These are phyloP conservation scores for Diaporthe capsici DNA, from an alignment of 2,329 filamentous ascomycete genomes.

Conservation along the genomic window DNA sequence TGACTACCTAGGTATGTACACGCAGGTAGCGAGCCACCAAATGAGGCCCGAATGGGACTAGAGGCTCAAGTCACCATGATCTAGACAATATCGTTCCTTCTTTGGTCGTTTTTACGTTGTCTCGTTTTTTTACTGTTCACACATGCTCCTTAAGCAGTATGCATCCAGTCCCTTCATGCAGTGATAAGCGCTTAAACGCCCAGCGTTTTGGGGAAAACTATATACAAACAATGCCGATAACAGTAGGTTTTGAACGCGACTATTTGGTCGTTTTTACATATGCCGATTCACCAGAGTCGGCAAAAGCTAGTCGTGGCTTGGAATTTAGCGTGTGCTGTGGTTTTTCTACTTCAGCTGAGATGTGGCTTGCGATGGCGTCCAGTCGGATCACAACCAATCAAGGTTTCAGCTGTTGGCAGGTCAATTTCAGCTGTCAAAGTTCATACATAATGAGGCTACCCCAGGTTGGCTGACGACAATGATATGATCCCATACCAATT, in stretches of 20 bases:
- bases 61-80: too few relatives aligned
- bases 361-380: conserved; percentile 1
- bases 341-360: not conserved
- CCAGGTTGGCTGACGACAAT: not conserved
- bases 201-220: too few relatives aligned
- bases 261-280: too few relatives aligned
- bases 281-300: not conserved
- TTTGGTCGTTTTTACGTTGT: not conserved
- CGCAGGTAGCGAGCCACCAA: not conserved
- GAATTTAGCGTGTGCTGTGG: not conserved
- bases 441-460: not conserved
- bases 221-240: too few relatives aligned
- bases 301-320: not conserved
- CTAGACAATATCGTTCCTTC: too few relatives aligned
- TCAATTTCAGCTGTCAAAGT: not conserved
- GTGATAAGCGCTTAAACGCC: too few relatives aligned
- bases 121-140: too few relatives aligned
- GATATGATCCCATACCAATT: not conserved
- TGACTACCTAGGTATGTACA: not conserved
- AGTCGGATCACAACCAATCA: not conserved
- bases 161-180: too few relatives aligned
- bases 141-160: too few relatives aligned
- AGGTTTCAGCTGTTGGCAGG: not conserved
- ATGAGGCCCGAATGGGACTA: not conserved
- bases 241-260: too few relatives aligned